Percentiles rank a stretch among this genome's conserved stretches.
Conservation (phyloP, 169 alveolate genomes). For the Eimeria sp. region DNA sequence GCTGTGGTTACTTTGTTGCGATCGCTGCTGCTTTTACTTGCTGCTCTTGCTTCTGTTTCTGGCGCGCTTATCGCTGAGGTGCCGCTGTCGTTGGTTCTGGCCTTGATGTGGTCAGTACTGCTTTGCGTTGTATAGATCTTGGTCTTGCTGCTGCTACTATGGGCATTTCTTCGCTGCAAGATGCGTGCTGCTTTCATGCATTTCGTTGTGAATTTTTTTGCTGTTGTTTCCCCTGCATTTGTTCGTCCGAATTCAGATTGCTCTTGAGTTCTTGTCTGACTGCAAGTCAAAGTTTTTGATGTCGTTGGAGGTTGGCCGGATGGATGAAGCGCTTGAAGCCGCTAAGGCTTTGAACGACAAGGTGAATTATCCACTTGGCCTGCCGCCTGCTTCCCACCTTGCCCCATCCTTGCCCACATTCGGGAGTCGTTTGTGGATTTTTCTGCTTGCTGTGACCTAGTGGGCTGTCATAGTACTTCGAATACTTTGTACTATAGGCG, state of each 20-base stretch:
- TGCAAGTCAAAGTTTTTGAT: slow-evolving; percentile 91
- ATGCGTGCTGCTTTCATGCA: background rate
- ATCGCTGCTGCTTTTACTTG: background rate
- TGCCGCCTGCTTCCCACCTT: background rate
- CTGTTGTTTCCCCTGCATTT: background rate
- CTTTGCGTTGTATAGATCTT: too few relatives aligned
- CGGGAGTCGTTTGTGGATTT: background rate
- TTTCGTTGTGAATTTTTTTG: background rate
- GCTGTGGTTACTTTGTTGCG: background rate
- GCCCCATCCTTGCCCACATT: background rate
- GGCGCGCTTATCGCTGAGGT: background rate
- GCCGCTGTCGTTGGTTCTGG: background rate
- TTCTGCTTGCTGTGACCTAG: background rate
- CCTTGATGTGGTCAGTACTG: background rate
- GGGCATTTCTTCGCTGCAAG: background rate
- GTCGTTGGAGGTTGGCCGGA: slow-evolving; percentile 92
- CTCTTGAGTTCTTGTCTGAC: slow-evolving; percentile 93
- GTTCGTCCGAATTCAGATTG: slow-evolving; percentile 80
- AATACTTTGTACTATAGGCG: background rate
- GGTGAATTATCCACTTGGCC: slow-evolving; percentile 9
- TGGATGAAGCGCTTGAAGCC: slow-evolving; percentile 90
- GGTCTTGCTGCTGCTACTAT: background rate
- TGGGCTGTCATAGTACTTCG: background rate
- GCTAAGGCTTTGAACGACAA: slow-evolving; percentile 90
- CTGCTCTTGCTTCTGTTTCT: background rate